A percentile compares a stretch with the other conserved stretches of the same genome.
These are phyloP conservation scores for Mycena indigotica DNA, from an alignment of 768 basidiomycete species.

Conservation along the genomic window DNA sequence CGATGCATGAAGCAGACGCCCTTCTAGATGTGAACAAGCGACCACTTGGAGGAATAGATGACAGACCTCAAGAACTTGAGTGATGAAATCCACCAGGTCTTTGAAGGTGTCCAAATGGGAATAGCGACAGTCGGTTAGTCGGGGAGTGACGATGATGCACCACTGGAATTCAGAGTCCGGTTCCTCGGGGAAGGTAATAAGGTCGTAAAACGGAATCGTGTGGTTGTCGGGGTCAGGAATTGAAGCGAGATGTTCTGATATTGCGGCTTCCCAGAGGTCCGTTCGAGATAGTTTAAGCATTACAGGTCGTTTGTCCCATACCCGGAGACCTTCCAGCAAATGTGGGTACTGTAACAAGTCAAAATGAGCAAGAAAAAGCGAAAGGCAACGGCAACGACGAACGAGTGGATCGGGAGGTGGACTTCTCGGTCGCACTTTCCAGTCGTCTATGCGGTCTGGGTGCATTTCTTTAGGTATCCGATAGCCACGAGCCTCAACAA, in stretches of 20 bases:
- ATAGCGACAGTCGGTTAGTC: slow-evolving; percentile 17
- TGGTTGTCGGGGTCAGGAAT: slow-evolving; percentile 23
- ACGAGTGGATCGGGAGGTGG: slow-evolving; percentile 16
- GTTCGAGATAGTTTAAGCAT: slow-evolving; percentile 23
- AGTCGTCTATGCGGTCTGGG: slow-evolving; percentile 17
- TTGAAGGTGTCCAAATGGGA: slow-evolving; percentile 13
- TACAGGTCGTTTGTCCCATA: slow-evolving; percentile 19
- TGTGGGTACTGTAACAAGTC: slow-evolving; percentile 16
- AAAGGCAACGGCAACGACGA: neutral
- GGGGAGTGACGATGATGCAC: slow-evolving; percentile 22
- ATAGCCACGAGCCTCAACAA: slow-evolving; percentile 22
- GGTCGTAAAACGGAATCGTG: slow-evolving; percentile 23
- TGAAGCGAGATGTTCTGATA: slow-evolving; percentile 12
- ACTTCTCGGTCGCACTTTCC: slow-evolving; percentile 16
- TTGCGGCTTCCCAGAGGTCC: slow-evolving; percentile 20
- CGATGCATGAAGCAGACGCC: slow-evolving; percentile 25
- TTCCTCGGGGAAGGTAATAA: slow-evolving; percentile 10
- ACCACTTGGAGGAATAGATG: neutral
- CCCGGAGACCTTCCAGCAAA: slow-evolving; percentile 16
- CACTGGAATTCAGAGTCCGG: slow-evolving; percentile 2
- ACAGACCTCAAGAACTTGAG: slow-evolving; percentile 20
- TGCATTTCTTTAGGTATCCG: slow-evolving; percentile 12
- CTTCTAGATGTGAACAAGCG: neutral
- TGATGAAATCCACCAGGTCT: slow-evolving; percentile 19
- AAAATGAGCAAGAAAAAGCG: neutral